Evolutionary conservation across 495 filamentous ascomycete species (phyloP).

Genomic region (Monascus purpureus): DNA sequence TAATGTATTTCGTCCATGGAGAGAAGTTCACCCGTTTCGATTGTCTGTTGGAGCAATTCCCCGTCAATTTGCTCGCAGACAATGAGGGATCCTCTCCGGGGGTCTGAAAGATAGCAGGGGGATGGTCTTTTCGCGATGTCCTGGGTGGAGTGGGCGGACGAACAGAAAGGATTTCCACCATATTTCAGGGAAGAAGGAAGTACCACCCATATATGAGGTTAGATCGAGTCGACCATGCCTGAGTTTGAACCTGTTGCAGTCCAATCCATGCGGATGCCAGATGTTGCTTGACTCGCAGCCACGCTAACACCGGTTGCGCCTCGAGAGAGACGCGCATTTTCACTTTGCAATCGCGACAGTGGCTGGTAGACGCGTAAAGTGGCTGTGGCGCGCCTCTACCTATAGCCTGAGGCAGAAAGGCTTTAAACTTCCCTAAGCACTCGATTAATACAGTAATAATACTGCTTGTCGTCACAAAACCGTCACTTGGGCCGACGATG

Average conservation of each 20-base stretch:
- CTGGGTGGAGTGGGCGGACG: constrained; percentile 50
- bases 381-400: constrained; percentile 12
- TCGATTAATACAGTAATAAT: too few species aligned
- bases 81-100: constrained; percentile 33
- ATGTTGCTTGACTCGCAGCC: constrained; percentile 1
- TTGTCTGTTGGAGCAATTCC: constrained; percentile 21
- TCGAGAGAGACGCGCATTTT: too few species aligned
- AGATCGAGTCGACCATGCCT: constrained; percentile 8
- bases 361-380: constrained; percentile 29
- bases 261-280: too few species aligned
- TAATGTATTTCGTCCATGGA: constrained; percentile 56
- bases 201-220: constrained; percentile 7
- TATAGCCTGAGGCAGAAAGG: constrained; percentile 15
- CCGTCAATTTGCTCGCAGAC: constrained; percentile 22
- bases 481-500: too few species aligned
- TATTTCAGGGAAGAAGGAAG: constrained; percentile 14
- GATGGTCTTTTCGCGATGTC: constrained; percentile 29
- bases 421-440: not conserved
- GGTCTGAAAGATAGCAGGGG: constrained; percentile 27
- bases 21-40: constrained; percentile 69
- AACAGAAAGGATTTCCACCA: constrained; percentile 40
- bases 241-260: constrained; percentile 2
- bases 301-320: too few species aligned
- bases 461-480: too few species aligned
- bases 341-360: constrained; percentile 21